phyloP scores from a whole-genome alignment of 345 rosid species.

The Angophora floribunda region DNA sequence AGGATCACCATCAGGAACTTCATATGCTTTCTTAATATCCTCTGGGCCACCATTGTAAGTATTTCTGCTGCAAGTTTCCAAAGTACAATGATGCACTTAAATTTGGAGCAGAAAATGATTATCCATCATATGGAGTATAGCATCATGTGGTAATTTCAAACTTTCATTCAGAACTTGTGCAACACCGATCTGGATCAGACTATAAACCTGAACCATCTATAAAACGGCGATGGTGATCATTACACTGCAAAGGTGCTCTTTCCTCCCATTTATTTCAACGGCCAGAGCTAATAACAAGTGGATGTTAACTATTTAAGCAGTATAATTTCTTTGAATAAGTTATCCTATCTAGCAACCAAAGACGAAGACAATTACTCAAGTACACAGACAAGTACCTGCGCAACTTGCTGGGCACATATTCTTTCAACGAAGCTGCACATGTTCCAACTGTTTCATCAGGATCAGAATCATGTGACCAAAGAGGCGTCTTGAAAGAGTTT shows the following conservation, averaged over 20 bases:
- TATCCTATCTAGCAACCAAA: not conserved
- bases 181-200: not conserved
- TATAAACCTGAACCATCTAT: not conserved
- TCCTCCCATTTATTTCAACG: not conserved
- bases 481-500: not conserved
- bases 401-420: not conserved
- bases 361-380: not conserved
- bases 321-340: not conserved
- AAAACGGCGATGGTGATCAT: not conserved
- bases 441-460: not conserved
- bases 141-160: not conserved
- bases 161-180: not conserved
- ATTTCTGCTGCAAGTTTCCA: constrained; percentile 1
- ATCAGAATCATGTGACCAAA: not conserved
- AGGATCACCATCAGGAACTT: constrained; percentile 34
- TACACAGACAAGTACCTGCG: not conserved
- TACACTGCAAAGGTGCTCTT: not conserved
- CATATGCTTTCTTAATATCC: constrained; percentile 8
- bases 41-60: constrained; percentile 1
- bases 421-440: not conserved
- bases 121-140: not conserved
- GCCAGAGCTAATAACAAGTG: not conserved
- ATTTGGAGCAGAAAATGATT: not conserved
- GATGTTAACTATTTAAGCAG: not conserved
- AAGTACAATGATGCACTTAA: not conserved